Evolutionary conservation across 805 yeast genomes (phyloP).

Genomic region (Ogataea pini): DNA sequence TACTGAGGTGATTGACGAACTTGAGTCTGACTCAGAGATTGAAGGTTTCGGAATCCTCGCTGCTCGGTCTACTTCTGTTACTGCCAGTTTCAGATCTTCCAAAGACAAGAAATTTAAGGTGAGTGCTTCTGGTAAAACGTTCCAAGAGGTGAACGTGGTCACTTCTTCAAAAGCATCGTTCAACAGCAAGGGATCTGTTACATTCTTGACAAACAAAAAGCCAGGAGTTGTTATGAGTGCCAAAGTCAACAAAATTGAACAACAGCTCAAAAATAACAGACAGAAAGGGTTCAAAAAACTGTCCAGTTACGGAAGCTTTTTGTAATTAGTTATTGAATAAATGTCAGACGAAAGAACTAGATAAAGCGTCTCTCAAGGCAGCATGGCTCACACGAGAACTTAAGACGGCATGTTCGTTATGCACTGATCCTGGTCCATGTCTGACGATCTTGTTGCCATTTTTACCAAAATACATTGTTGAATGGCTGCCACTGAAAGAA

Average conservation of each 20-base stretch:
- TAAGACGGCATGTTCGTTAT: constrained; percentile 37
- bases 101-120: constrained; percentile 18
- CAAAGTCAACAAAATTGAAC: constrained; percentile 24
- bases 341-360: constrained; percentile 21
- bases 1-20: background rate
- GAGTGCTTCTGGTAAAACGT: constrained; percentile 28
- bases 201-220: constrained; percentile 25
- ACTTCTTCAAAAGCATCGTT: constrained; percentile 28
- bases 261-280: constrained; percentile 18
- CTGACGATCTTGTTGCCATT: constrained; percentile 42
- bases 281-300: constrained; percentile 15
- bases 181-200: constrained; percentile 31
- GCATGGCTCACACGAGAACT: constrained; percentile 46
- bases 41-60: constrained; percentile 29
- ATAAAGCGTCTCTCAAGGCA: constrained; percentile 49
- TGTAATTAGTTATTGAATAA: constrained; percentile 4
- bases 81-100: constrained; percentile 31
- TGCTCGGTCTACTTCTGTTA: constrained; percentile 26
- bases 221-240: constrained; percentile 10
- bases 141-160: constrained; percentile 34
- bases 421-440: constrained; percentile 45
- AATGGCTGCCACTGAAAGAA: constrained; percentile 39
- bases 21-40: constrained; percentile 16
- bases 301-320: constrained; percentile 19
- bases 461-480: constrained; percentile 43